phyloP scores from a whole-genome alignment of 179 eudicot species.

The Vitellaria paradoxa region DNA sequence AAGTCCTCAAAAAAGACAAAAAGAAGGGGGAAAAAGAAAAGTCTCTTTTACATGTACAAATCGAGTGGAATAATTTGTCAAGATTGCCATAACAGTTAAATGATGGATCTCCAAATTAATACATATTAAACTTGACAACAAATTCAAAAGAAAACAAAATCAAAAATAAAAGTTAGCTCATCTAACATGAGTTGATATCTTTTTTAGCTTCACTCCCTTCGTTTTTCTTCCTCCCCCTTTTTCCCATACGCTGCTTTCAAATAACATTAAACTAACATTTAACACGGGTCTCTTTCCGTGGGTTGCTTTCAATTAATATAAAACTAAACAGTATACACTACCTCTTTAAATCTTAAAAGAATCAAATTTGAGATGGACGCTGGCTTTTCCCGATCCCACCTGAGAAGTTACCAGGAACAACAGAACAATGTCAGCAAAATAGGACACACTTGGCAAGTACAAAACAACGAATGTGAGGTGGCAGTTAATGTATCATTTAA shows the following conservation, averaged over 20 bases:
- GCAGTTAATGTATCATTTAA: not conserved
- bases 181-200: not conserved
- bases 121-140: not conserved
- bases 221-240: not conserved
- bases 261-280: not conserved
- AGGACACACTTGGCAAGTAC: not conserved
- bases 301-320: not conserved
- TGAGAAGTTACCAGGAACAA: slow-evolving; percentile 22
- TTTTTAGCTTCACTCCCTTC: not conserved
- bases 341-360: slow-evolving; percentile 88
- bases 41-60: not conserved
- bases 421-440: not conserved
- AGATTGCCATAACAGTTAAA: not conserved
- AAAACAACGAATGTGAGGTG: not conserved
- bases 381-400: slow-evolving; percentile 89
- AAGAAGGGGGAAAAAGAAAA: not conserved
- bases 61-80: slow-evolving; percentile 1
- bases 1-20: not conserved
- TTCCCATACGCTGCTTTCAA: not conserved
- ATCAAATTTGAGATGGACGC: slow-evolving; percentile 81
- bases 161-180: not conserved
- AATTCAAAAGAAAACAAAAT: not conserved
- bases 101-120: not conserved
- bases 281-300: not conserved
- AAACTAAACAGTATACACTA: slow-evolving; percentile 20